These are phyloP conservation scores for Dalbergia oliveri DNA, from an alignment of 306 rosid genomes.

Conservation along the genomic window DNA sequence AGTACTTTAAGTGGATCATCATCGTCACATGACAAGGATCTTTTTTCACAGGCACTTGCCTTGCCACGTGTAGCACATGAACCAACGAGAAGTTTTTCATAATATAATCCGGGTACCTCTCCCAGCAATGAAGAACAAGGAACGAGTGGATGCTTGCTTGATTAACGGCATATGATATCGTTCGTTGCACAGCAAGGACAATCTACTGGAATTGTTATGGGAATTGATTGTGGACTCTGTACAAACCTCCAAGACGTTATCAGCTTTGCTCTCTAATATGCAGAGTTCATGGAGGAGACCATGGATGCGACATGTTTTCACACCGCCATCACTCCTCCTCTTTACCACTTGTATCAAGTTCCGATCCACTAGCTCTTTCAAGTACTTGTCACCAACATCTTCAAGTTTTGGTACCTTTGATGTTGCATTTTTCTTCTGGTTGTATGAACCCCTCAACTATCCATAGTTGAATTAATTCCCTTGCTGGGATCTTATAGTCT, in stretches of 20 bases:
- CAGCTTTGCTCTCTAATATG: neutral
- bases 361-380: constrained; percentile 29
- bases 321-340: constrained; percentile 30
- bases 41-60: neutral
- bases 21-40: neutral
- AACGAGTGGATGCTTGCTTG: neutral
- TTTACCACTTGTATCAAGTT: constrained; percentile 1
- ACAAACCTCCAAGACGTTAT: neutral
- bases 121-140: neutral
- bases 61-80: neutral
- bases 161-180: no score
- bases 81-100: neutral
- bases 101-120: neutral
- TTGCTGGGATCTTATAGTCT: neutral
- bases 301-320: constrained; percentile 31
- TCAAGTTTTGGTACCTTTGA: neutral
- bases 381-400: constrained; percentile 15
- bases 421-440: neutral
- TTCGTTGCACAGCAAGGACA: neutral
- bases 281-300: constrained; percentile 14
- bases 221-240: neutral
- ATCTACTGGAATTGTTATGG: neutral
- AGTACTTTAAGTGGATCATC: constrained; percentile 15
- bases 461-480: constrained; percentile 17
- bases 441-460: neutral